Conservation (phyloP, 1,284 basidiomycete genomes). For the Irpex lacteus region DNA sequence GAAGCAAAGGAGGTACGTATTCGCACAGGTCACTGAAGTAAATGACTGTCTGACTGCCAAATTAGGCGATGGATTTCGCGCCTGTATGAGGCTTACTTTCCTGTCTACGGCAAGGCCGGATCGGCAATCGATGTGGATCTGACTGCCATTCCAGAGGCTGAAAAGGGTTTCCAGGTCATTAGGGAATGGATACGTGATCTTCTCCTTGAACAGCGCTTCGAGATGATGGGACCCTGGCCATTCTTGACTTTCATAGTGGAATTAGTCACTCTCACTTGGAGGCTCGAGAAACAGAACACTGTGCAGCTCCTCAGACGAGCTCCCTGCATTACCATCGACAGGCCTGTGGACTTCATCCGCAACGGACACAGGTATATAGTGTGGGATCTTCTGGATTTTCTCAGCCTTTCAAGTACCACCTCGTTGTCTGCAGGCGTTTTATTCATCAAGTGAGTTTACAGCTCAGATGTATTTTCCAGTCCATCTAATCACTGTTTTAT, state of each 20-base stretch:
- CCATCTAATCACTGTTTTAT: background rate
- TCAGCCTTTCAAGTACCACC: slow-evolving; percentile 18
- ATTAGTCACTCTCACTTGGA: slow-evolving; percentile 19
- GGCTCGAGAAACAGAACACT: slow-evolving; percentile 17
- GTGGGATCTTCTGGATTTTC: slow-evolving; percentile 32
- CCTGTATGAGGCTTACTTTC: slow-evolving; percentile 23
- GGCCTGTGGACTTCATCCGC: slow-evolving; percentile 5
- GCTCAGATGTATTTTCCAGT: too few relatives aligned
- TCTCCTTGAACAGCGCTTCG: slow-evolving; percentile 25
- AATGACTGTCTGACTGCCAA: background rate
- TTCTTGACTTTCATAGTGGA: slow-evolving; percentile 24
- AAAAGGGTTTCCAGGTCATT: slow-evolving; percentile 32
- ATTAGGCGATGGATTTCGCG: slow-evolving; percentile 22
- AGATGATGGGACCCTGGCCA: background rate
- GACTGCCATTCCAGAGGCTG: slow-evolving; percentile 34
- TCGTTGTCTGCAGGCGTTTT: slow-evolving; percentile 30
- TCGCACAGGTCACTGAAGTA: too few relatives aligned
- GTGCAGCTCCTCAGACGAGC: slow-evolving; percentile 16
- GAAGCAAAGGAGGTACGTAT: slow-evolving; percentile 21
- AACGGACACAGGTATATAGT: slow-evolving; percentile 30
- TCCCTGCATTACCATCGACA: slow-evolving; percentile 17
- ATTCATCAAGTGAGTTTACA: slow-evolving; percentile 20
- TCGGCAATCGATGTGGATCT: slow-evolving; percentile 29
- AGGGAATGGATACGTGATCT: slow-evolving; percentile 39
- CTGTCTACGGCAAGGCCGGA: slow-evolving; percentile 22